Evolutionary conservation across 176 grass and related monocot genomes (phyloP), one percentile per base, ranked within the genome.

Genomic region (Phoenix roebelenii): DNA sequence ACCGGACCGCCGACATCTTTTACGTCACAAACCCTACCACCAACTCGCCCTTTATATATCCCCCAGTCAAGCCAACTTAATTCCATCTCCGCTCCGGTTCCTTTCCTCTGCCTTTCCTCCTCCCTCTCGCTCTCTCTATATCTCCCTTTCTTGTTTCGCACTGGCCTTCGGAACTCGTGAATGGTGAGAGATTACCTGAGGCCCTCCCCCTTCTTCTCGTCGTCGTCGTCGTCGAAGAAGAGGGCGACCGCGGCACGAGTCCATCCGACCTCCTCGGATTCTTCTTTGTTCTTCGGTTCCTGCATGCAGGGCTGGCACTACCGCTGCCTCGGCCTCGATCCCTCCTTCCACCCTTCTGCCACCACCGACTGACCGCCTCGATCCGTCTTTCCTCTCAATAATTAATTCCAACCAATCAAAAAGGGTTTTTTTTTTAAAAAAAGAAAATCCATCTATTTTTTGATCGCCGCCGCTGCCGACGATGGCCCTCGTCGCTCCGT

Each of bases 301-400:
- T 90, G 82, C 87, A 90, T 90, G 87, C 82, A 86, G 82, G 87
- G 87, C 67, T 90, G 87, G 87, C 67, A 90, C 87, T 77, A 85
- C 87, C 82, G 87, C 60, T 90, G 87, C 64, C 80, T 82, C 82
- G 87, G 87, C 60, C 72, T 90, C 51, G 87, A 86, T 61, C 87
- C 87, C 49, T 35, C 5, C 0, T 23, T 44, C 35, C 35, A 44
- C 10, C 12, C 4, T 4, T 25, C 18, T 62, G 14, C 5, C 0
- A 0, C 22, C 52, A 60, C 68, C 16, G 57, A 44, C 58, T 63
- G 9, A 44, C 2, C 7, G 35, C 35, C 4, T 17, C 25, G 35
- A 5, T 18, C 28, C 7, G 25, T 54, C 5, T 5, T 29, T 23
- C 9, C 28, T 66, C 35, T 44, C 35, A 2, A 44, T 12, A 44